Base-by-base conservation (phyloP, 371 early-diverging fungal species). In the Actinomortierella wolfii region DNA sequence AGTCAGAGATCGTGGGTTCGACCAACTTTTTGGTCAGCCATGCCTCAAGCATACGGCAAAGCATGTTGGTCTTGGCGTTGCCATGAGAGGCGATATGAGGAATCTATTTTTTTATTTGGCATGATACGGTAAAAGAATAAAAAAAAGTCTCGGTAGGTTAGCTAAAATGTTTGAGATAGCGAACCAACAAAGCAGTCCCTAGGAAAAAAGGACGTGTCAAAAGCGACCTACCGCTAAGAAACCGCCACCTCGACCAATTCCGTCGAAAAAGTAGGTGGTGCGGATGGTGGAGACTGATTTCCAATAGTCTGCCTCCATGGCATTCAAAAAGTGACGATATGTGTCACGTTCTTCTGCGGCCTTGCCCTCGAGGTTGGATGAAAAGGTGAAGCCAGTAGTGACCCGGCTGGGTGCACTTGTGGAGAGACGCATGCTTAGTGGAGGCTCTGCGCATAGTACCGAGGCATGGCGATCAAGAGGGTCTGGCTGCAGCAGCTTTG, bases 81-180 rank as follows among this genome's bases (percentile, higher is more conserved):
- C 71, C 71, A 61, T 70, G 71, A 8, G 71, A 70, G 21, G 71
- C 71, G 13, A 70, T 24, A 40, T 70, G 71, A 29, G 71, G 71
- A 39, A 70, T 70, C 71, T 70, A 47, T 34, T 6, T 34, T 11
- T n/a, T n/a, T n/a, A n/a, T n/a, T n/a, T n/a, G n/a, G n/a, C n/a
- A n/a, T n/a, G 21, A 8, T 11, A 44, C 20, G 44, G 3, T 44
- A 13, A 44, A 44, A 44, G 3, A 44, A 44, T n/a, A 44, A 44
- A 44, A 44, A 13, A 13, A 2, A 44, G 13, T 4, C 15, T n/a
- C 3, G 13, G 20, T 4, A 41, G 11, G 42, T 41, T 41, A 8
- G 42, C 11, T 41, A 17, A 17, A 41, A 17, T 8, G 42, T 41
- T 41, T 8, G 17, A 41, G 42, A 41, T 17, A 8, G 42, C n/a